These are phyloP conservation scores for Xylaria nigripes DNA, from an alignment of 495 filamentous ascomycete genomes.

Conservation along the genomic window DNA sequence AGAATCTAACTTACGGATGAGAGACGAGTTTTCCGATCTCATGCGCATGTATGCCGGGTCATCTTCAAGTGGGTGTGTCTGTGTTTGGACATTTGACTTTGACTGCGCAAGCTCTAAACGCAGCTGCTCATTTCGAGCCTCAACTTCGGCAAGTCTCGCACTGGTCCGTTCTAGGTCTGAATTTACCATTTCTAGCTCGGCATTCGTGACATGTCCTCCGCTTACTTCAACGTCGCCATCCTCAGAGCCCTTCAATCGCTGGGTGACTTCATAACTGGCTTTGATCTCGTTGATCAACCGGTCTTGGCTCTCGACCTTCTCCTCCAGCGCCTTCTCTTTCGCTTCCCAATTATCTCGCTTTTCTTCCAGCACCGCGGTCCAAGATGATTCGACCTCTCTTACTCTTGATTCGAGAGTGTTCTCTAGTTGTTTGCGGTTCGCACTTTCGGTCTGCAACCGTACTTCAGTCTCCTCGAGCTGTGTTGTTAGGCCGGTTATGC, in stretches of 20 bases:
- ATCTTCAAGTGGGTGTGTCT: conserved; percentile 59
- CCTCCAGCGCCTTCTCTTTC: conserved; percentile 84
- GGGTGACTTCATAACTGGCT: conserved; percentile 93
- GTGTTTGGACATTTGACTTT: conserved; percentile 61
- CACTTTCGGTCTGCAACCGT: conserved; percentile 63
- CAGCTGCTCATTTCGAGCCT: conserved; percentile 90
- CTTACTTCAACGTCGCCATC: conserved; percentile 44
- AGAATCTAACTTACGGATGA: conserved; percentile 79
- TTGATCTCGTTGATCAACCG: conserved; percentile 88
- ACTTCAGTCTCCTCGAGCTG: conserved; percentile 83
- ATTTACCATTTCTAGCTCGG: conserved; percentile 87
- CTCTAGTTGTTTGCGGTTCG: conserved; percentile 64
- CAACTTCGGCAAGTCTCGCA: conserved; percentile 77
- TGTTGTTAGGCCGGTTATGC: conserved; percentile 70
- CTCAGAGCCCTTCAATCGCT: conserved; percentile 69
- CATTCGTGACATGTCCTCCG: conserved; percentile 62
- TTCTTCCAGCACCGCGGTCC: conserved; percentile 86
- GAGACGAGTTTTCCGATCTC: conserved; percentile 82
- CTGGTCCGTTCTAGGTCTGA: conserved; percentile 88
- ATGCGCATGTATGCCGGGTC: conserved; percentile 80
- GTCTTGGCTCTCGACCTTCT: conserved; percentile 92
- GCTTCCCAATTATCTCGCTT: conserved; percentile 95
- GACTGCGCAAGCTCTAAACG: conserved; percentile 83
- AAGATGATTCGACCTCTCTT: conserved; percentile 82
- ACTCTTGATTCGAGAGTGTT: conserved; percentile 64